Evolutionary conservation across 2,329 filamentous ascomycete species (phyloP).

Genomic region (Aureobasidium subglaciale): DNA sequence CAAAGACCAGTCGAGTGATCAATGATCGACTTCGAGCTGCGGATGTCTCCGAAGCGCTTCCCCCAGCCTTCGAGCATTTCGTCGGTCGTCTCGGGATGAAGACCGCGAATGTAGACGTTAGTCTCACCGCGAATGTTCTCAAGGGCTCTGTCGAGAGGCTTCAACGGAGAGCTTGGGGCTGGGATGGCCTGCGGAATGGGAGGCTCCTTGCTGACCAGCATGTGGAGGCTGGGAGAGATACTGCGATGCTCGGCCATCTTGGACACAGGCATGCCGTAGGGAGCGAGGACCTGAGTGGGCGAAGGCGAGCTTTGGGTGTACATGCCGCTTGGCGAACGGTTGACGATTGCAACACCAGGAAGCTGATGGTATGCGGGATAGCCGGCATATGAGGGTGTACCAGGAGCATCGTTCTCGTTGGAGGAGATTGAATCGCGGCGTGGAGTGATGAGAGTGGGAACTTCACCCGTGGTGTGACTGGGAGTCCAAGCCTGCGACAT

Average conservation of each 20-base stretch:
- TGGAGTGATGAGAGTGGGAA: slow-evolving; percentile 45
- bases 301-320: slow-evolving; percentile 45
- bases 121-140: slow-evolving; percentile 93
- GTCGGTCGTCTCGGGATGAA: slow-evolving; percentile 92
- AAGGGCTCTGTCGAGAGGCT: slow-evolving; percentile 87
- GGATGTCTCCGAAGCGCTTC: slow-evolving; percentile 81
- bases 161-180: slow-evolving; percentile 76
- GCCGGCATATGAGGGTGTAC: slow-evolving; percentile 40
- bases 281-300: slow-evolving; percentile 40
- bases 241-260: slow-evolving; percentile 33
- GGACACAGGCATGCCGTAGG: slow-evolving; percentile 35
- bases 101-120: slow-evolving; percentile 95
- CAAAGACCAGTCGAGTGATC: slow-evolving; percentile 87
- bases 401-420: slow-evolving; percentile 46
- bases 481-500: slow-evolving; percentile 41
- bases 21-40: slow-evolving; percentile 97
- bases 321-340: slow-evolving; percentile 43
- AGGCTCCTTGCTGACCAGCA: slow-evolving; percentile 60
- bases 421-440: slow-evolving; percentile 47
- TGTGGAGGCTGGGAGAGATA: slow-evolving; percentile 39
- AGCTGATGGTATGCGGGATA: slow-evolving; percentile 34
- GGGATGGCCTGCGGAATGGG: slow-evolving; percentile 81
- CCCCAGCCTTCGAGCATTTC: slow-evolving; percentile 78
- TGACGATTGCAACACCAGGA: slow-evolving; percentile 38
- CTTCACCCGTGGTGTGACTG: slow-evolving; percentile 38